A percentile compares a stretch with the other conserved stretches of the same genome.
These are phyloP conservation scores for Fusarium sp. DNA, from an alignment of 2,329 filamentous ascomycete species.

Conservation along the genomic window DNA sequence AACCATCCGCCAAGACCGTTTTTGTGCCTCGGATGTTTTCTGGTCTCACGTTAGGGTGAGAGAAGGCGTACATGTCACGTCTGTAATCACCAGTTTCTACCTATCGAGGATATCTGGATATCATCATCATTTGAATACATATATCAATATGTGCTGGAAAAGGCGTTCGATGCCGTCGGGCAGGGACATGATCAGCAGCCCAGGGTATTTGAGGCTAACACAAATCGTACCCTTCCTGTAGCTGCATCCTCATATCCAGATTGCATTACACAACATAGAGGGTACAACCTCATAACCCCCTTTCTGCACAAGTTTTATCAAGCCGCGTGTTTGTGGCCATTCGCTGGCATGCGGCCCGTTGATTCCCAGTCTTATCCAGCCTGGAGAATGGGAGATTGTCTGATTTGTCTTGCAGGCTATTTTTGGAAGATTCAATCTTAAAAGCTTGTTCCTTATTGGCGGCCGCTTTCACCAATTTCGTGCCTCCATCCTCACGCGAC, in stretches of 20 bases:
- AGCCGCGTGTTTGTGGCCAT: constrained; percentile 19
- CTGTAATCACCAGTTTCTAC: neutral
- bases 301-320: constrained; percentile 12
- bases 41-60: neutral
- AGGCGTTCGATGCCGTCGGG: neutral
- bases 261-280: neutral
- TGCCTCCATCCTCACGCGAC: neutral
- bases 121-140: neutral
- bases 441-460: constrained; percentile 27
- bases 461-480: constrained; percentile 5
- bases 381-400: constrained; percentile 31
- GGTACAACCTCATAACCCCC: neutral
- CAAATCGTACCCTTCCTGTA: neutral
- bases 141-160: neutral
- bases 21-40: constrained; percentile 12
- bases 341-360: constrained; percentile 33
- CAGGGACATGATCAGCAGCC: neutral
- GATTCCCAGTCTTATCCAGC: constrained; percentile 19
- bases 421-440: constrained; percentile 42
- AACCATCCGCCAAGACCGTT: constrained; percentile 21
- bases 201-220: neutral
- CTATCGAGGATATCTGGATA: neutral
- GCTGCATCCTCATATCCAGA: neutral
- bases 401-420: constrained; percentile 30
- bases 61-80: neutral